phyloP scores from a whole-genome alignment of 2,329 filamentous ascomycete genomes.

The Lachnellula occidentalis region DNA sequence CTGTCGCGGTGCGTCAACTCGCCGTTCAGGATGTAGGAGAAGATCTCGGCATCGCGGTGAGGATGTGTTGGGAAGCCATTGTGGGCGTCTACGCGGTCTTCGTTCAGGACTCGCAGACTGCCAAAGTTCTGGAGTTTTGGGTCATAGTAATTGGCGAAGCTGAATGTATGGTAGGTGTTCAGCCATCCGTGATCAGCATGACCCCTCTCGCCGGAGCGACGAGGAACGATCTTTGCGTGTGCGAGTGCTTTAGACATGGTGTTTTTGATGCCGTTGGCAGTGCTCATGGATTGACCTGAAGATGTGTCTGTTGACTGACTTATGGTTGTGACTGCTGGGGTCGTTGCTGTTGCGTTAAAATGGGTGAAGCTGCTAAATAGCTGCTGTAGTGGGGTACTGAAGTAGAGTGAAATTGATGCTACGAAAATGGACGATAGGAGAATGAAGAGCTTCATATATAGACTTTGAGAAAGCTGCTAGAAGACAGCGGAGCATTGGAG shows the following conservation, averaged over 20 bases:
- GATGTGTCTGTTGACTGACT: constrained; percentile 3
- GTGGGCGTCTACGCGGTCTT: constrained; percentile 71
- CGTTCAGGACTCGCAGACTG: constrained; percentile 77
- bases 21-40: constrained; percentile 78
- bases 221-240: constrained; percentile 68
- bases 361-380: constrained; percentile 18
- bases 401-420: constrained; percentile 29
- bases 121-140: constrained; percentile 65
- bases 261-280: constrained; percentile 30
- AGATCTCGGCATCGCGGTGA: constrained; percentile 85
- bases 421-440: constrained; percentile 29
- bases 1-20: constrained; percentile 84
- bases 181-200: constrained; percentile 83
- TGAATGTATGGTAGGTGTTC: constrained; percentile 81
- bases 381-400: constrained; percentile 22
- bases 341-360: constrained; percentile 2
- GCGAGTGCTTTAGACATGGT: constrained; percentile 58
- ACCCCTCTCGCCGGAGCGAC: constrained; percentile 66
- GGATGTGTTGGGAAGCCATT: constrained; percentile 80
- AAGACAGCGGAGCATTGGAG: constrained; percentile 24
- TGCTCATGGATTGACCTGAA: constrained; percentile 21
- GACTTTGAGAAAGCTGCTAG: constrained; percentile 13
- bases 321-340: constrained; percentile 3
- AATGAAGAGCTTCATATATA: constrained; percentile 33
- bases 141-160: constrained; percentile 61